Percentiles rank a stretch among this genome's conserved stretches.
Conservation (phyloP, 768 basidiomycete species). For the Cystoderma amianthinum region DNA sequence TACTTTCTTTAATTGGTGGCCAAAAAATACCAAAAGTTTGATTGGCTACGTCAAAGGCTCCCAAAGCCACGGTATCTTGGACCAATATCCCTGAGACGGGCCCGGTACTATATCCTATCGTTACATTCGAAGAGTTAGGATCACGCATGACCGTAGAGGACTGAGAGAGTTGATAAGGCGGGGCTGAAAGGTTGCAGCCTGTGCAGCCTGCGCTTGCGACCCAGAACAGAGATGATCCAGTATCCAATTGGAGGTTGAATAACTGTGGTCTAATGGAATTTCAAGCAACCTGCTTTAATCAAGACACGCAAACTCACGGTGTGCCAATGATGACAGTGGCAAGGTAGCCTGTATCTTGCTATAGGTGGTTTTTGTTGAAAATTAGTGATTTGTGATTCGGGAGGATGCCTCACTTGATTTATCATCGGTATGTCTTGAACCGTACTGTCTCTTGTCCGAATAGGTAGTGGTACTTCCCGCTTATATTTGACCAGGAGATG, state of each 20-base stretch:
- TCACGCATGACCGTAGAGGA: slow-evolving; percentile 30
- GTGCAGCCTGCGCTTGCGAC: slow-evolving; percentile 49
- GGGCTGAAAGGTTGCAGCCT: slow-evolving; percentile 30
- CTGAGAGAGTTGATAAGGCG: slow-evolving; percentile 33
- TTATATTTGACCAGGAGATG: slow-evolving; percentile 36
- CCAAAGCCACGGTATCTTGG: slow-evolving; percentile 59
- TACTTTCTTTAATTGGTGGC: too few species aligned
- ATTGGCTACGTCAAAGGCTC: slow-evolving; percentile 45
- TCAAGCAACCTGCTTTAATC: too few species aligned
- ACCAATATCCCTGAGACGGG: slow-evolving; percentile 46
- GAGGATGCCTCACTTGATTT: background rate
- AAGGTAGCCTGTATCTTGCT: slow-evolving; percentile 59
- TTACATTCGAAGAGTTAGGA: background rate
- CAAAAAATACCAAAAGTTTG: slow-evolving; percentile 50
- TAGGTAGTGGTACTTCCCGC: slow-evolving; percentile 37
- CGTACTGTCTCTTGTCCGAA: slow-evolving; percentile 5
- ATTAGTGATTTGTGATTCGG: background rate
- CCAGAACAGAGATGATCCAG: slow-evolving; percentile 90
- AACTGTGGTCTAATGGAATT: slow-evolving; percentile 57
- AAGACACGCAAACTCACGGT: slow-evolving; percentile 58
- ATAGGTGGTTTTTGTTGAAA: background rate
- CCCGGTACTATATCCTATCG: slow-evolving; percentile 68
- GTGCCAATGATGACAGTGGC: slow-evolving; percentile 49
- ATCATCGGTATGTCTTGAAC: slow-evolving; percentile 1
- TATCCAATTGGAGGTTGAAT: slow-evolving; percentile 83